phyloP scores from a whole-genome alignment of 2,329 filamentous ascomycete genomes.

The Apiospora arundinis region DNA sequence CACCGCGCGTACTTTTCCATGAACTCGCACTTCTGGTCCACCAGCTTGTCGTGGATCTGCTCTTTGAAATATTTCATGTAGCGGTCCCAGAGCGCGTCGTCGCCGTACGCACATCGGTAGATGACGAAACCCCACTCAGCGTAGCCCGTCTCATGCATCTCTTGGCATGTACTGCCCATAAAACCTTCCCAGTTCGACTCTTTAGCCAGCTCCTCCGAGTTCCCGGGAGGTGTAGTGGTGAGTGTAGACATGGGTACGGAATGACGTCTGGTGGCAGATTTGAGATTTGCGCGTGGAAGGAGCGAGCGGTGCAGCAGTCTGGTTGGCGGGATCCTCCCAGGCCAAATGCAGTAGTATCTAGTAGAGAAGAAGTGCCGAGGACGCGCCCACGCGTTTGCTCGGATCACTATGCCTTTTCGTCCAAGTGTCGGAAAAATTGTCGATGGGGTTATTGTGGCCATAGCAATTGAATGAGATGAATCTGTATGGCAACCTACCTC shows the following conservation, averaged over 20 bases:
- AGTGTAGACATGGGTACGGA: neutral
- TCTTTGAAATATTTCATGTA: neutral
- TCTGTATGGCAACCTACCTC: neutral
- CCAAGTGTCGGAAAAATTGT: neutral
- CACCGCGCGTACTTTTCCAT: neutral
- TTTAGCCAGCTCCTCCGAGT: neutral
- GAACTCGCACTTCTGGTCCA: neutral
- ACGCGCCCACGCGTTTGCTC: conserved; percentile 2
- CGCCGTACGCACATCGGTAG: conserved; percentile 12
- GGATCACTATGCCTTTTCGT: neutral
- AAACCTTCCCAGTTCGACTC: neutral
- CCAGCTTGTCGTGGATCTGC: neutral
- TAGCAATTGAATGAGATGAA: neutral
- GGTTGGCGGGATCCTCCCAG: neutral
- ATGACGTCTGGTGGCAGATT: neutral
- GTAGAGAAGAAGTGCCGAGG: neutral
- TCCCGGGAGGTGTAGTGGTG: too few relatives aligned
- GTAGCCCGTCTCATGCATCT: neutral
- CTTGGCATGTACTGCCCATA: neutral
- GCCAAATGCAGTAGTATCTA: conserved; percentile 7
- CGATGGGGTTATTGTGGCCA: neutral
- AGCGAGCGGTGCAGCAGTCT: neutral
- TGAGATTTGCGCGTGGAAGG: neutral
- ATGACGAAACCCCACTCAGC: neutral
- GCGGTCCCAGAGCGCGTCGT: conserved; percentile 4